Percentiles rank a stretch among this genome's conserved stretches.
Evolutionary conservation across 2,329 filamentous ascomycete species (phyloP).

Genomic region (Colletotrichum scovillei): DNA sequence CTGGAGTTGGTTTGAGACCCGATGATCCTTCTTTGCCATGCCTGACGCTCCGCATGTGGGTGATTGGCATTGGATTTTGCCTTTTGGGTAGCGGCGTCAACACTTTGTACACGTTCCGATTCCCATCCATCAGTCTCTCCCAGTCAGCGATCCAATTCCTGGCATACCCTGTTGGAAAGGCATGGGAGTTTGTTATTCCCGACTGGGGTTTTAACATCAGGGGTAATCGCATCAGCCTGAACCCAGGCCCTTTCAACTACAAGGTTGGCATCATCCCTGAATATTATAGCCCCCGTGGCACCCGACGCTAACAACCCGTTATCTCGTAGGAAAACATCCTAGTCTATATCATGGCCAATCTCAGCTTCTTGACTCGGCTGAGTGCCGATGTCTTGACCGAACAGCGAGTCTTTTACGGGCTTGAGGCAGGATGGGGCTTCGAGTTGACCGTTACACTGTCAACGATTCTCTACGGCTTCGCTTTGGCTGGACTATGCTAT

Average conservation of each 20-base stretch:
- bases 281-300: too few species aligned
- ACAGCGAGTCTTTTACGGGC: conserved; percentile 54
- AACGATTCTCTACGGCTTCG: conserved; percentile 59
- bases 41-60: conserved; percentile 53
- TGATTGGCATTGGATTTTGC: conserved; percentile 50
- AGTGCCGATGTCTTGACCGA: conserved; percentile 49
- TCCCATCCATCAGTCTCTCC: conserved; percentile 46
- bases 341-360: conserved; percentile 57
- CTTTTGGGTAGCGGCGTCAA: conserved; percentile 51
- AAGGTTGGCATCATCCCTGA: conserved; percentile 41
- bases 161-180: conserved; percentile 55
- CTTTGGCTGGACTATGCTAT: conserved; percentile 57
- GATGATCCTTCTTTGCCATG: conserved; percentile 45
- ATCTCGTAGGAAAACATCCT: conserved; percentile 49
- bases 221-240: conserved; percentile 45
- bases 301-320: not conserved
- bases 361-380: conserved; percentile 52
- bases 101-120: conserved; percentile 53
- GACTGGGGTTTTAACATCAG: conserved; percentile 44
- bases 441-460: conserved; percentile 54
- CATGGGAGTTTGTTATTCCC: conserved; percentile 46
- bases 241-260: conserved; percentile 52
- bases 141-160: conserved; percentile 53
- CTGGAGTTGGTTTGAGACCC: conserved; percentile 42
- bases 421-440: conserved; percentile 57